Base-by-base conservation (phyloP, 1,139 yeast genomes). In the Suzukiozyma palmioleophila region DNA sequence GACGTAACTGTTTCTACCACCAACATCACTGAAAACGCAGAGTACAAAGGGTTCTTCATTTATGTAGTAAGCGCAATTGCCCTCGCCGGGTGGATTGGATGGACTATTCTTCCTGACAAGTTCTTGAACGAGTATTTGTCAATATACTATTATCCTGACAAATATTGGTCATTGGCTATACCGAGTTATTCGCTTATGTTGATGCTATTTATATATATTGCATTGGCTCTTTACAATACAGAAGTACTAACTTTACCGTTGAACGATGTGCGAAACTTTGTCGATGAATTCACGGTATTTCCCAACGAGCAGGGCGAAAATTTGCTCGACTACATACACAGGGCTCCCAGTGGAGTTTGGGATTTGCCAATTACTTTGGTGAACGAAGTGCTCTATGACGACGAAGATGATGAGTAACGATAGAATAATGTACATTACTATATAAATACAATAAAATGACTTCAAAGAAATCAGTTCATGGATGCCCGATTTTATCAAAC, bases 151-250 rank as follows among this genome's bases (percentile, higher is more conserved):
- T 84, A 81, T 49, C 96, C 96, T 0, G 84, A 88, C 26, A 69
- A 88, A 48, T 87, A 92, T 82, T 88, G 96, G 96, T 82, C 92
- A 2, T 54, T 83, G 37, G 86, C 89, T 0, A 58, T 85, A 1
- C 95, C 96, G 1, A 67, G 84, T 3, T 83, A 77, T 51, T 69
- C 82, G 8, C 64, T 90, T 31, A 78, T 87, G 70, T 59, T 73
- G 12, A 79, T 90, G 86, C 62, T 81, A 8, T 88, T 79, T 53
- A 74, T 75, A 0, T 90, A 89, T 57, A 66, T 85, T 3, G 86
- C 81, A 3, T 60, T 89, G 40, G 81, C 82, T 0, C 60, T 80
- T 34, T 87, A 84, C 66, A 86, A 86, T 53, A 77, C 79, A 3
- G 97, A 90, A 53, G 73, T 81, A 12, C 68, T 79, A 50, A 84